phyloP scores from a whole-genome alignment of 768 basidiomycete genomes.

The Rhizopogon salebrosus region DNA sequence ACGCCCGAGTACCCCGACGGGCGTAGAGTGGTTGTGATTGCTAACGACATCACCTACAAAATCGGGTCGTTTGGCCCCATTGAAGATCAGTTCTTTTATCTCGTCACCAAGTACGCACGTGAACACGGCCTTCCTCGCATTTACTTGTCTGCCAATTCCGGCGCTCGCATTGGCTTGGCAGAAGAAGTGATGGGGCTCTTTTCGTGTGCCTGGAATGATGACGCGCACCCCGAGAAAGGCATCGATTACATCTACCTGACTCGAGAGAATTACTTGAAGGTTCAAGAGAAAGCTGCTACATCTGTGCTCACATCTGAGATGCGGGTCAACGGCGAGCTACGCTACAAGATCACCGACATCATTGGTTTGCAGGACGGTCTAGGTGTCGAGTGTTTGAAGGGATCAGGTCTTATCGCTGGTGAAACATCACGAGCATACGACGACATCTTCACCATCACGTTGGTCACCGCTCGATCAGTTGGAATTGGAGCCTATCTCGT shows the following conservation, averaged over 20 bases:
- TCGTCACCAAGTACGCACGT: conserved; percentile 91
- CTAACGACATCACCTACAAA: conserved; percentile 98
- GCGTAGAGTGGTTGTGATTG: conserved; percentile 82
- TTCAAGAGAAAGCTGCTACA: conserved; percentile 79
- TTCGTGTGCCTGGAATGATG: conserved; percentile 87
- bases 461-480: conserved; percentile 97
- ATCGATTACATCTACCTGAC: conserved; percentile 95
- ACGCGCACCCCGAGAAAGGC: conserved; percentile 84
- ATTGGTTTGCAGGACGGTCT: conserved; percentile 97
- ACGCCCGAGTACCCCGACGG: conserved; percentile 93
- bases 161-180: conserved; percentile 92
- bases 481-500: conserved; percentile 99
- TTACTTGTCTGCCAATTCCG: conserved; percentile 98
- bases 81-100: conserved; percentile 96
- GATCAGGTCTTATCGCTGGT: conserved; percentile 97
- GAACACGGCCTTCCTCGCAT: conserved; percentile 85
- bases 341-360: conserved; percentile 93
- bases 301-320: conserved; percentile 81
- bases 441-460: conserved; percentile 98
- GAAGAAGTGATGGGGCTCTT: conserved; percentile 88
- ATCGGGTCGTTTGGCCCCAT: conserved; percentile 96
- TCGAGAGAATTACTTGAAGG: conserved; percentile 81
- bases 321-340: conserved; percentile 78
- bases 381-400: conserved; percentile 92
- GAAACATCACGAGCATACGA: conserved; percentile 98